A percentile compares a stretch with the other conserved stretches of the same genome.
Conservation (phyloP, 2,329 filamentous ascomycete species). For the Trichoderma guizhouense region DNA sequence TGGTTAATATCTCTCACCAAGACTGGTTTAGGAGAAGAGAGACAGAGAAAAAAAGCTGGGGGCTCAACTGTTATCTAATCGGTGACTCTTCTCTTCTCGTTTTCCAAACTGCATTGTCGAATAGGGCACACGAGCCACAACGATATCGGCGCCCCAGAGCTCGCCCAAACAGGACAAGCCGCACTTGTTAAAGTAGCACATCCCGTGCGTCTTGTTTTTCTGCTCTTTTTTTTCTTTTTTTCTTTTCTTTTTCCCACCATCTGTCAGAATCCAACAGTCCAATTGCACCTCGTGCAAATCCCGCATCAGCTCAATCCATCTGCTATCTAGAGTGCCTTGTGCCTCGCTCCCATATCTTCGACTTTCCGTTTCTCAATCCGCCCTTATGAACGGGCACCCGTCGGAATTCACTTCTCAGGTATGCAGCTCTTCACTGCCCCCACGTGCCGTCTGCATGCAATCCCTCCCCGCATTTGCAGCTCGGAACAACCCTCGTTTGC, state of each 20-base stretch:
- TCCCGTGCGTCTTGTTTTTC: slow-evolving; percentile 15
- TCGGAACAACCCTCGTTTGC: not conserved
- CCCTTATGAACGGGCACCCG: slow-evolving; percentile 82
- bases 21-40: not conserved
- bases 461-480: not conserved
- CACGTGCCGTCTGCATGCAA: not conserved
- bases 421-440: slow-evolving; percentile 28
- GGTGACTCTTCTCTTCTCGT: slow-evolving; percentile 9
- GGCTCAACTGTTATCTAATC: slow-evolving; percentile 15
- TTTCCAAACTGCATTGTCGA: not conserved
- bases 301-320: not conserved
- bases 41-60: not conserved
- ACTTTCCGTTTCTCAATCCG: slow-evolving; percentile 44
- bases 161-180: slow-evolving; percentile 5
- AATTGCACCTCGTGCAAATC: not conserved
- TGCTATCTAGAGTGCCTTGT: slow-evolving; percentile 18
- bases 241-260: not conserved
- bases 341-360: slow-evolving; percentile 17
- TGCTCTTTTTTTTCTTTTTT: slow-evolving; percentile 9
- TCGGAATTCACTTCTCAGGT: slow-evolving; percentile 87
- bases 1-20: not conserved
- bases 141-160: slow-evolving; percentile 17
- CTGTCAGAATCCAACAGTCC: slow-evolving; percentile 14
- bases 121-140: slow-evolving; percentile 9
- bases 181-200: not conserved